phyloP scores from a whole-genome alignment of 208 protist genomes.

The Herpetomonas tarakana region DNA sequence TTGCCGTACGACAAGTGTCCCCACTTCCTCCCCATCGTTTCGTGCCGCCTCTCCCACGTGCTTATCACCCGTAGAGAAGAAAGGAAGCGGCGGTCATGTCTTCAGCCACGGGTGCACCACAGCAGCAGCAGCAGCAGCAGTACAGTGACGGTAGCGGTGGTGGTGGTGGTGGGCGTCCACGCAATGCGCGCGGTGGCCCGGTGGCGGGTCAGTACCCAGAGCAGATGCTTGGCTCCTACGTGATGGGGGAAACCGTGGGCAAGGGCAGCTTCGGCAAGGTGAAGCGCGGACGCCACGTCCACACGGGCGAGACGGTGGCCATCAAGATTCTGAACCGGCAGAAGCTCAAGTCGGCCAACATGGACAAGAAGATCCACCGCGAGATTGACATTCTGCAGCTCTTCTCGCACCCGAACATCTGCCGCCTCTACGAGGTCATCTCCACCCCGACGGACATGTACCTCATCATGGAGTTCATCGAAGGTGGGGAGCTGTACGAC shows the following conservation, averaged over 20 bases:
- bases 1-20: background rate
- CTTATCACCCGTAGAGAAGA: background rate
- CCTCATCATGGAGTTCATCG: slow-evolving; percentile 99
- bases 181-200: too few relatives aligned
- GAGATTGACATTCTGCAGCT: slow-evolving; percentile 99
- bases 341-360: slow-evolving; percentile 94
- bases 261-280: slow-evolving; percentile 99
- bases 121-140: background rate
- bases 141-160: background rate
- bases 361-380: slow-evolving; percentile 92
- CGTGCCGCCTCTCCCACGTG: background rate
- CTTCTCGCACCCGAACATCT: slow-evolving; percentile 99
- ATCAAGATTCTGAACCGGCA: slow-evolving; percentile 99
- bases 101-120: slow-evolving; percentile 7
- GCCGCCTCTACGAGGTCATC: slow-evolving; percentile 98
- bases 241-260: slow-evolving; percentile 98
- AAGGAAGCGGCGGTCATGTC: background rate
- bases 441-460: slow-evolving; percentile 98
- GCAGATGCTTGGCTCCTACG: slow-evolving; percentile 96
- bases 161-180: too few relatives aligned
- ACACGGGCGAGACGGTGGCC: slow-evolving; percentile 96
- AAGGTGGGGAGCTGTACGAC: slow-evolving; percentile 98
- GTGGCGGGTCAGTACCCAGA: slow-evolving; percentile 16
- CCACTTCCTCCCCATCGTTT: slow-evolving; percentile 2
- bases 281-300: slow-evolving; percentile 96